Evolutionary conservation across 2,329 filamentous ascomycete genomes (phyloP).

Genomic region (Pseudogymnoascus sp.): DNA sequence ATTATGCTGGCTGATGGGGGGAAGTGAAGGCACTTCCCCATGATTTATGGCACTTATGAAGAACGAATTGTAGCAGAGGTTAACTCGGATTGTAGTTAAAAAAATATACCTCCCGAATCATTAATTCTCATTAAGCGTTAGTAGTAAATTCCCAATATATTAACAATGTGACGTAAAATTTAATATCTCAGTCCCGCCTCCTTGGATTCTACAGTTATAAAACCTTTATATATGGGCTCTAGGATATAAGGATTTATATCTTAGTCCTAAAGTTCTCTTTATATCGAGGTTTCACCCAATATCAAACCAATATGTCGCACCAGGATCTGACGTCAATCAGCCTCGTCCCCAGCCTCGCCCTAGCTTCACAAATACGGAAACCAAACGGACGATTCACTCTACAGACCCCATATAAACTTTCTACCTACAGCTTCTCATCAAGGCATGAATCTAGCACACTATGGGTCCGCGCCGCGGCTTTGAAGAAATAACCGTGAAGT

Average conservation of each 20-base stretch:
- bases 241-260: neutral
- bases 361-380: neutral
- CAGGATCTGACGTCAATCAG: neutral
- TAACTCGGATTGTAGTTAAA: neutral
- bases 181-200: neutral
- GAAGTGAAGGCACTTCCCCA: neutral
- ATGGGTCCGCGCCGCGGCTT: conserved; percentile 9
- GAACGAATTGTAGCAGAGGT: neutral
- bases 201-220: neutral
- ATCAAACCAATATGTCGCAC: neutral
- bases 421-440: neutral
- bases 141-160: too few relatives aligned
- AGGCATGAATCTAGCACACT: neutral
- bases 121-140: neutral
- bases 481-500: conserved; percentile 14
- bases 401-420: neutral
- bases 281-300: neutral
- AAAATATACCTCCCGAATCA: neutral
- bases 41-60: neutral
- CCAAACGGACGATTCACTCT: neutral
- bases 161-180: neutral
- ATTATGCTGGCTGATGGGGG: neutral
- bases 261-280: neutral
- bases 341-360: conserved; percentile 7
- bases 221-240: neutral